Evolutionary conservation across 2,329 filamentous ascomycete genomes (phyloP).

Genomic region (Aspergillus udagawae): DNA sequence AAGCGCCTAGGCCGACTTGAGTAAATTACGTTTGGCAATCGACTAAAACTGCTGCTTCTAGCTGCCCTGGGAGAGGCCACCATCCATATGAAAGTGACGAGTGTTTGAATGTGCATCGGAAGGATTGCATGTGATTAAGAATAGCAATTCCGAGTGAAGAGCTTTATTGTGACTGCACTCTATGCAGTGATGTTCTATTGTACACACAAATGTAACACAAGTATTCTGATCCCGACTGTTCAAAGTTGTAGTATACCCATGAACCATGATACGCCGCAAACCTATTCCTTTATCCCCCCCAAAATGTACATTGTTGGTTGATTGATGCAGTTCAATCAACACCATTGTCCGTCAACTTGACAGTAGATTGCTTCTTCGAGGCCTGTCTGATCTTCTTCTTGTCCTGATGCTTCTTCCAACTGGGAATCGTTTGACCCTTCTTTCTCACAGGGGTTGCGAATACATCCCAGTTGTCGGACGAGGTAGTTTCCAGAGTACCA

Average conservation of each 20-base stretch:
- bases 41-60: not conserved
- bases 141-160: constrained; percentile 21
- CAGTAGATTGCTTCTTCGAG: constrained; percentile 31
- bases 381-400: constrained; percentile 42
- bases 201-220: constrained; percentile 16
- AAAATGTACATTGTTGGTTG: constrained; percentile 1
- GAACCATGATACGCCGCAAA: constrained; percentile 1
- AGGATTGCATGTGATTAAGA: not conserved
- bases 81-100: not conserved
- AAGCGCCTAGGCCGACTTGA: not conserved
- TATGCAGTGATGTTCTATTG: constrained; percentile 10
- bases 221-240: not conserved
- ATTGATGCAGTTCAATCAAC: not conserved
- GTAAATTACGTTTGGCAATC: not conserved
- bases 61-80: not conserved
- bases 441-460: constrained; percentile 22
- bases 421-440: constrained; percentile 34
- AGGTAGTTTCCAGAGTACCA: constrained; percentile 5
- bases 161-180: constrained; percentile 11
- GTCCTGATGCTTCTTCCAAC: constrained; percentile 42
- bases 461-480: constrained; percentile 6
- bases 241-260: not conserved
- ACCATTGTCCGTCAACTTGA: constrained; percentile 1
- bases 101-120: not conserved
- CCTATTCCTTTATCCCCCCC: constrained; percentile 3